Evolutionary conservation across 108 stramenopile species (phyloP).

Genomic region (Pseudonitzschia pungens): DNA sequence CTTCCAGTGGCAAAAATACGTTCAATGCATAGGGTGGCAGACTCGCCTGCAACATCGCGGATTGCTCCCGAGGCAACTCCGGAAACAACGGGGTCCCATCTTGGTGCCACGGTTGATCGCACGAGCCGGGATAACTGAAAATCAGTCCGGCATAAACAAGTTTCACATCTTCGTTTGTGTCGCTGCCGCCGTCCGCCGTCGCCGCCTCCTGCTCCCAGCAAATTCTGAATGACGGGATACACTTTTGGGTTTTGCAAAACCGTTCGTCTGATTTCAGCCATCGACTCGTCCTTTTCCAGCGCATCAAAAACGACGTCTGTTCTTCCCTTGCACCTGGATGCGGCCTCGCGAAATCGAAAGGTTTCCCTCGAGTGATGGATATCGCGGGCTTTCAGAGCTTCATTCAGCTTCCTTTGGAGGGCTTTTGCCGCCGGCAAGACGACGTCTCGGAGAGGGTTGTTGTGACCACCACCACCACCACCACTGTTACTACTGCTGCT

Average conservation of each 20-base stretch:
- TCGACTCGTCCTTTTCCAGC: background rate
- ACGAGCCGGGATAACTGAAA: slow-evolving; percentile 40
- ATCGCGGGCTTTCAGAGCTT: background rate
- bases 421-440: slow-evolving; percentile 3
- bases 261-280: background rate
- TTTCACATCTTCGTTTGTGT: slow-evolving; percentile 18
- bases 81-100: slow-evolving; percentile 54
- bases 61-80: slow-evolving; percentile 8
- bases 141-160: slow-evolving; percentile 56
- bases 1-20: slow-evolving; percentile 48
- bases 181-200: background rate
- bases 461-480: background rate
- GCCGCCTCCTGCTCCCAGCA: slow-evolving; percentile 27
- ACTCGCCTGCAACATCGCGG: background rate
- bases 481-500: too few relatives aligned
- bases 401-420: background rate
- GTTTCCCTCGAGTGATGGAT: slow-evolving; percentile 11
- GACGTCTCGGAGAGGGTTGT: background rate
- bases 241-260: slow-evolving; percentile 29
- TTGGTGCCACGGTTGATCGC: slow-evolving; percentile 60
- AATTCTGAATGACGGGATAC: slow-evolving; percentile 28
- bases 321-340: slow-evolving; percentile 47
- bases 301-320: slow-evolving; percentile 47
- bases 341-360: slow-evolving; percentile 53
- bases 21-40: slow-evolving; percentile 58